A percentile compares a stretch with the other conserved stretches of the same genome.
phyloP scores from a whole-genome alignment of 805 yeast genomes.

The Ogataea neopini region DNA sequence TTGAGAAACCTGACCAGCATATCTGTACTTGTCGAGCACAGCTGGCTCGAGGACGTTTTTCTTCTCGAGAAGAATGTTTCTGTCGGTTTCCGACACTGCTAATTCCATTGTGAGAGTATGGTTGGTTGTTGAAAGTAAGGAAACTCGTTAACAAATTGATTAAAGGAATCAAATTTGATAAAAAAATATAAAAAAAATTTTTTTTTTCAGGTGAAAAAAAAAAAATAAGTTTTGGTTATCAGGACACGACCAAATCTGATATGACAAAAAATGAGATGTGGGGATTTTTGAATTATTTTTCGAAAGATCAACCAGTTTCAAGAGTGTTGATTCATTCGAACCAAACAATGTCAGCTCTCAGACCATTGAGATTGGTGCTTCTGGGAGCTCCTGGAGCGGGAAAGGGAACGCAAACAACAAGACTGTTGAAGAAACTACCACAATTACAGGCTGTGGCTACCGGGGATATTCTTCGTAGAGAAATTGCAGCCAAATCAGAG shows the following conservation, averaged over 20 bases:
- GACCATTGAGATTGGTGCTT: slow-evolving; percentile 64
- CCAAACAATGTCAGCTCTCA: slow-evolving; percentile 1
- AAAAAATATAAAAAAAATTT: slow-evolving; percentile 7
- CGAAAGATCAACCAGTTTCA: not conserved
- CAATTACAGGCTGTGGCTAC: slow-evolving; percentile 65
- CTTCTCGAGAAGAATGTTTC: slow-evolving; percentile 67
- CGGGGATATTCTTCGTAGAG: slow-evolving; percentile 78
- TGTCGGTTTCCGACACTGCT: slow-evolving; percentile 73
- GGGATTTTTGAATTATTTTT: not conserved
- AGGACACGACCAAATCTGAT: slow-evolving; percentile 4
- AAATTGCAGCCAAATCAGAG: slow-evolving; percentile 54
- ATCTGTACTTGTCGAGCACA: slow-evolving; percentile 78
- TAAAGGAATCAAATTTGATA: not conserved
- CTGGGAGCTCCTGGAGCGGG: slow-evolving; percentile 97
- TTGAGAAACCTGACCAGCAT: slow-evolving; percentile 88
- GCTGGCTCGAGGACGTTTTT: slow-evolving; percentile 64
- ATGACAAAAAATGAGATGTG: not conserved
- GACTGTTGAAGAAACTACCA: slow-evolving; percentile 56
- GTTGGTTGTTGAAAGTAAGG: not conserved
- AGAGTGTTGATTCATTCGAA: not conserved
- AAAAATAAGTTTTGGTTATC: not conserved
- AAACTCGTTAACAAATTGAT: slow-evolving; percentile 1
- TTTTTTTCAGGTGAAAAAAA: slow-evolving; percentile 4
- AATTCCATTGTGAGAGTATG: slow-evolving; percentile 58
- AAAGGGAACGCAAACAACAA: slow-evolving; percentile 83